Conservation (phyloP, 345 rosid species). For the Lepidium africanum region DNA sequence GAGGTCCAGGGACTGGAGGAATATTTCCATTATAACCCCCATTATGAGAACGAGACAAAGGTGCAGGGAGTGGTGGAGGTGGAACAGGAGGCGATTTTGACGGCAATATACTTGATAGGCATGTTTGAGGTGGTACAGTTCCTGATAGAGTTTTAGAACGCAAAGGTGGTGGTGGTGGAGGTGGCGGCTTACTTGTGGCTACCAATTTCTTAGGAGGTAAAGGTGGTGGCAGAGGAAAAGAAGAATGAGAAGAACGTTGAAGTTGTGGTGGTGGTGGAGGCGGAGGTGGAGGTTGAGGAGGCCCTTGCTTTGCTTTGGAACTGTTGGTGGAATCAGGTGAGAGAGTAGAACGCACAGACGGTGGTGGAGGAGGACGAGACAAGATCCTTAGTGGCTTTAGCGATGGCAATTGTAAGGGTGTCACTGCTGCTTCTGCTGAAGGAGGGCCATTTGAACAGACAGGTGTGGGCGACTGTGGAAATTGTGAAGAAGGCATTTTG, state of each 20-base stretch:
- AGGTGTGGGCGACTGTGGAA: background rate
- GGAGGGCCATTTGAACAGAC: constrained; percentile 7
- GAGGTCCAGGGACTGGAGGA: constrained; percentile 70
- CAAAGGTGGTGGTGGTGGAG: constrained; percentile 45
- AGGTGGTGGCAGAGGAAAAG: constrained; percentile 16
- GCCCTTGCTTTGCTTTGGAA: constrained; percentile 14
- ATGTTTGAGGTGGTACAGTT: background rate
- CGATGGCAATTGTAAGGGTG: constrained; percentile 9
- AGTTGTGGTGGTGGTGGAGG: constrained; percentile 18
- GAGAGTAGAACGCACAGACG: constrained; percentile 7
- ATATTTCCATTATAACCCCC: constrained; percentile 36
- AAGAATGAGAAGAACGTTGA: constrained; percentile 21
- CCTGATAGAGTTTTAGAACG: constrained; percentile 22
- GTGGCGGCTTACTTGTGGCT: constrained; percentile 30
- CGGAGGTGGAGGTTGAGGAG: constrained; percentile 15
- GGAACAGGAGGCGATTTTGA: constrained; percentile 41
- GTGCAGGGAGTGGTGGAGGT: constrained; percentile 52
- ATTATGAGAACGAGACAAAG: constrained; percentile 29
- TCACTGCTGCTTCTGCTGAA: constrained; percentile 6
- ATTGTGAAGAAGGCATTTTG: constrained; percentile 1
- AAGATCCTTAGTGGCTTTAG: constrained; percentile 9
- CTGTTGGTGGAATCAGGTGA: constrained; percentile 1
- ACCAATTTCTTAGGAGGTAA: constrained; percentile 24
- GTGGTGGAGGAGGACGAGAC: constrained; percentile 22
- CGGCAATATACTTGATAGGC: constrained; percentile 33